These are phyloP conservation scores for Arachnomyces sp. DNA, from an alignment of 2,329 filamentous ascomycete species.

Conservation along the genomic window DNA sequence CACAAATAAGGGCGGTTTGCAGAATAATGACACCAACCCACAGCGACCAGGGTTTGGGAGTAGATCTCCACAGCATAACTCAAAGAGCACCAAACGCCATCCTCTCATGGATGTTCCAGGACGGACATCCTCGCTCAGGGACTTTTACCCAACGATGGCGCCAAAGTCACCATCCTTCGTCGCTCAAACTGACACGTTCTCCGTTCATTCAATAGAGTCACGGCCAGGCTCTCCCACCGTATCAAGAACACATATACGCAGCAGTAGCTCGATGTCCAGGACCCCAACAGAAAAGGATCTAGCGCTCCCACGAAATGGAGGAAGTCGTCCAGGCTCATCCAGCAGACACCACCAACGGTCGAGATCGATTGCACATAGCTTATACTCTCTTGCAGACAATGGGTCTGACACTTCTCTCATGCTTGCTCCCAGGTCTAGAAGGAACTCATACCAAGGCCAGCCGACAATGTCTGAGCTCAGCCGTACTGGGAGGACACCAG, in stretches of 20 bases:
- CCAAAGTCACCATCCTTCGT: slow-evolving; percentile 22
- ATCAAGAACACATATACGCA: slow-evolving; percentile 33
- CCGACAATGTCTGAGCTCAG: slow-evolving; percentile 36
- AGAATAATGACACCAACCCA: too few species aligned
- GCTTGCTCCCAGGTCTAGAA: slow-evolving; percentile 33
- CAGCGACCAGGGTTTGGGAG: too few species aligned
- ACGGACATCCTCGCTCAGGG: slow-evolving; percentile 16
- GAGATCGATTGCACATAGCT: slow-evolving; percentile 35
- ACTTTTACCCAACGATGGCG: slow-evolving; percentile 30
- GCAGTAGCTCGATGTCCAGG: slow-evolving; percentile 35
- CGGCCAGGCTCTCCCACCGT: slow-evolving; percentile 32
- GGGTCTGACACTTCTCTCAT: slow-evolving; percentile 39
- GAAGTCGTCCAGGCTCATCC: slow-evolving; percentile 23
- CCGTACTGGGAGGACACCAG: slow-evolving; percentile 36
- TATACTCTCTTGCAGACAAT: slow-evolving; percentile 38
- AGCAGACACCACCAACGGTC: slow-evolving; percentile 23
- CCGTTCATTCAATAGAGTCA: slow-evolving; percentile 25
- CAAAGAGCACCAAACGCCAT: slow-evolving; percentile 11
- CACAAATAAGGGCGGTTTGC: too few species aligned
- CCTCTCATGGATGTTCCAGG: slow-evolving; percentile 12
- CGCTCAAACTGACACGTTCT: slow-evolving; percentile 36
- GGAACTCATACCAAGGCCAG: slow-evolving; percentile 39
- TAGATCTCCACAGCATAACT: slow-evolving; percentile 15
- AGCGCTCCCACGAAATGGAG: slow-evolving; percentile 23
- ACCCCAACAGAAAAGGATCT: slow-evolving; percentile 35